Percentiles rank a stretch among this genome's conserved stretches.
Conservation (phyloP, 306 rosid species). For the Vigna angularis region DNA sequence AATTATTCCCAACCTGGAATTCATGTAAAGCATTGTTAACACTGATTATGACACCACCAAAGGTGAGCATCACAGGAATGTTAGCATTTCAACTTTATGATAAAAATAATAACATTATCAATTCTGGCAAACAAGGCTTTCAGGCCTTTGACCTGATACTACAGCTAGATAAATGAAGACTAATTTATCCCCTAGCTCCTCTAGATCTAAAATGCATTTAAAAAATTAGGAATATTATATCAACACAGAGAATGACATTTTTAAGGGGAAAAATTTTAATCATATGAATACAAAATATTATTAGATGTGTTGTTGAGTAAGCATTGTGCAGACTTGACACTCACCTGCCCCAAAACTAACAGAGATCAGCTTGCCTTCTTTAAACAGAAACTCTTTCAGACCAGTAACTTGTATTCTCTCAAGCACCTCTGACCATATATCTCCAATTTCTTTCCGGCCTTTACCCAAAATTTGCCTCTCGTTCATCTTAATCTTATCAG, state of each 20-base stretch:
- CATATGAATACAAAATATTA: constrained; percentile 25
- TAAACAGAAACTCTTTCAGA: constrained; percentile 74
- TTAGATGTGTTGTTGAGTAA: constrained; percentile 28
- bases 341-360: constrained; percentile 93
- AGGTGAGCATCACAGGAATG: background rate
- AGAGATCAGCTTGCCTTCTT: constrained; percentile 84
- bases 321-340: constrained; percentile 33
- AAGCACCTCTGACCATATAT: constrained; percentile 93
- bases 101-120: background rate
- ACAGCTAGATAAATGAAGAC: background rate
- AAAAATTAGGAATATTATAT: background rate
- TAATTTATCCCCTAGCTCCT: constrained; percentile 13
- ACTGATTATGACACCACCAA: background rate
- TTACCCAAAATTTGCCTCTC: constrained; percentile 61
- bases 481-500: constrained; percentile 50
- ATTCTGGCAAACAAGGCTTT: background rate
- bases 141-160: background rate
- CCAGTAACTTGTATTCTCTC: constrained; percentile 73
- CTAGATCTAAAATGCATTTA: background rate
- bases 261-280: background rate
- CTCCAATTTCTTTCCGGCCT: constrained; percentile 64
- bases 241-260: background rate
- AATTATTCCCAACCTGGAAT: background rate
- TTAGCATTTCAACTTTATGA: constrained; percentile 5
- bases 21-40: constrained; percentile 15